Evolutionary conservation across 2,329 filamentous ascomycete genomes (phyloP).

Genomic region (Paecilomyces sp.): DNA sequence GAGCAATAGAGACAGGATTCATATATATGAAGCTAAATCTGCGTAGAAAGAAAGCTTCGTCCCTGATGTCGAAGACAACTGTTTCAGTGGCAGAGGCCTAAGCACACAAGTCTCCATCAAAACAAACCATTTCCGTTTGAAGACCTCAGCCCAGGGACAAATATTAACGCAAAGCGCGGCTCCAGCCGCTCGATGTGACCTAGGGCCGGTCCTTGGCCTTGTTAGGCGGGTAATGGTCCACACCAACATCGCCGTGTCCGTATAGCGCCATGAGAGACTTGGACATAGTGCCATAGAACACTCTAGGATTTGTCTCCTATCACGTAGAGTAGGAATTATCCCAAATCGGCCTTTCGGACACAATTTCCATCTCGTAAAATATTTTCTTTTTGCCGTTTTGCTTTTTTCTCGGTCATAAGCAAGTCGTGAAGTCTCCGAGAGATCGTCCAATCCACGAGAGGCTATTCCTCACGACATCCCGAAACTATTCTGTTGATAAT

Average conservation of each 20-base stretch:
- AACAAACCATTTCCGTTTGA: not conserved
- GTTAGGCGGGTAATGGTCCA: not conserved
- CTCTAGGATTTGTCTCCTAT: not conserved
- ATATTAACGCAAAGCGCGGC: not conserved
- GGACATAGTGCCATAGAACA: not conserved
- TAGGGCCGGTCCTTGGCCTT: not conserved
- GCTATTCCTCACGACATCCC: not conserved
- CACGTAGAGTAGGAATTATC: not conserved
- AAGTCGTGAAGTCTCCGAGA: not conserved
- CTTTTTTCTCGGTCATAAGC: not conserved
- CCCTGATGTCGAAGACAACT: not conserved
- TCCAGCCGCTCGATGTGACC: not conserved
- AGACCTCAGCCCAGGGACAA: not conserved
- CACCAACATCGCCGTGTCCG: not conserved
- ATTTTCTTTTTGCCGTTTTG: not conserved
- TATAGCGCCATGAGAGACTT: not conserved
- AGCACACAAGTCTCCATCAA: not conserved
- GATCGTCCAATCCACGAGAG: not conserved
- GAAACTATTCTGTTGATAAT: not conserved
- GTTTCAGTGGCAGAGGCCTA: not conserved
- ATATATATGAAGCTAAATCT: not conserved
- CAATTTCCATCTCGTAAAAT: not conserved
- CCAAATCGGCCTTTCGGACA: not conserved
- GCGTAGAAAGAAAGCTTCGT: not conserved
- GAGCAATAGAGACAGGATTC: not conserved